Evolutionary conservation across 257 asterid species (phyloP).

Genomic region (Rhazya stricta): DNA sequence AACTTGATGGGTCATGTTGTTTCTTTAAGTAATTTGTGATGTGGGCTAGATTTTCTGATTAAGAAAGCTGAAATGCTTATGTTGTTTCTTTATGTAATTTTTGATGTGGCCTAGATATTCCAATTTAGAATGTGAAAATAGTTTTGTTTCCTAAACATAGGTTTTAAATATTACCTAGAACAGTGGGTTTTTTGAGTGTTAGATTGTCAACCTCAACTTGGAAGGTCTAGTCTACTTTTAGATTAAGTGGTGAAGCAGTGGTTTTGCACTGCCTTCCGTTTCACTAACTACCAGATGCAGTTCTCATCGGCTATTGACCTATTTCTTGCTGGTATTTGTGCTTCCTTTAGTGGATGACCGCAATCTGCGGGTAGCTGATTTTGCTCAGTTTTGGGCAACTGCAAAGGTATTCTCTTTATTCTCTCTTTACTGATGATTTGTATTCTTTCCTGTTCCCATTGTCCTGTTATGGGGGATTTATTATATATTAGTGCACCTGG

Average conservation of each 20-base stretch:
- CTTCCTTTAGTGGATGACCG: slow-evolving; percentile 99
- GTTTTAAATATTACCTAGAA: slow-evolving; percentile 28
- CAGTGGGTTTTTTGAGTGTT: slow-evolving; percentile 15
- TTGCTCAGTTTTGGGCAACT: slow-evolving; percentile 99
- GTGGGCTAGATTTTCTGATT: slow-evolving; percentile 1
- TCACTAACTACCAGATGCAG: slow-evolving; percentile 95
- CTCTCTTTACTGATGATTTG: slow-evolving; percentile 43
- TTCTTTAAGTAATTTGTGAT: slow-evolving; percentile 4
- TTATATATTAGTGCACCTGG: neutral
- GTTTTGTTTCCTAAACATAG: slow-evolving; percentile 13
- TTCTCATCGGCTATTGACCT: slow-evolving; percentile 89
- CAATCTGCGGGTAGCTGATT: slow-evolving; percentile 99
- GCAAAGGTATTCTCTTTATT: slow-evolving; percentile 93
- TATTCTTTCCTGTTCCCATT: slow-evolving; percentile 19
- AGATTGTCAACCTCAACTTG: slow-evolving; percentile 37
- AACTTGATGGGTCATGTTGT: neutral
- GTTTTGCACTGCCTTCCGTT: slow-evolving; percentile 76
- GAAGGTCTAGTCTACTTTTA: slow-evolving; percentile 42
- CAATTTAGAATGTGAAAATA: neutral
- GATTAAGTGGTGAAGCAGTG: slow-evolving; percentile 82
- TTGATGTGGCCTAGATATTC: neutral
- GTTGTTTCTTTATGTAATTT: too few species aligned
- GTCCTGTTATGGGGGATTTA: slow-evolving; percentile 6
- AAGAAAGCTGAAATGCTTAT: neutral
- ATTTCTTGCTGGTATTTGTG: slow-evolving; percentile 96